Evolutionary conservation across 2,329 filamentous ascomycete species (phyloP).

Genomic region (Claviceps pazoutovae): DNA sequence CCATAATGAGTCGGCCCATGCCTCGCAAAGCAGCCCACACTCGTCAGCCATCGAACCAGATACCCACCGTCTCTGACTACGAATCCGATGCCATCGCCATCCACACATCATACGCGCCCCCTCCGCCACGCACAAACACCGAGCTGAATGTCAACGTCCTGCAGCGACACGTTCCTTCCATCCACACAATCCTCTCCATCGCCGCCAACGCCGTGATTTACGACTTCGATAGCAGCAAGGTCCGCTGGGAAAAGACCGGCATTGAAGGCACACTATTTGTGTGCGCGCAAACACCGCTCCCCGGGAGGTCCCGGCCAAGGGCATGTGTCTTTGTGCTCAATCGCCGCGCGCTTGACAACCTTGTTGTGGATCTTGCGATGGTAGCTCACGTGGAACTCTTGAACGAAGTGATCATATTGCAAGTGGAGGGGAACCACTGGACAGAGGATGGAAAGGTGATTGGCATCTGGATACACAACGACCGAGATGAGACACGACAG

Average conservation of each 20-base stretch:
- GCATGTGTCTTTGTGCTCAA: slow-evolving; percentile 60
- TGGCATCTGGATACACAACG: slow-evolving; percentile 42
- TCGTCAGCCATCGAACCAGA: slow-evolving; percentile 26
- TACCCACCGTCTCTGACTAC: slow-evolving; percentile 41
- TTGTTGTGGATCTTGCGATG: slow-evolving; percentile 49
- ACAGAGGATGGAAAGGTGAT: slow-evolving; percentile 27
- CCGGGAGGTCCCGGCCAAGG: slow-evolving; percentile 21
- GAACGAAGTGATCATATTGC: slow-evolving; percentile 38
- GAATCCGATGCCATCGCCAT: slow-evolving; percentile 46
- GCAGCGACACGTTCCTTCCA: slow-evolving; percentile 62
- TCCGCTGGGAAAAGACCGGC: slow-evolving; percentile 71
- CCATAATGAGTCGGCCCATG: slow-evolving; percentile 29
- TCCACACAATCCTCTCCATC: slow-evolving; percentile 61
- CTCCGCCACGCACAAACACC: slow-evolving; percentile 56
- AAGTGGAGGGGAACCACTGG: slow-evolving; percentile 22
- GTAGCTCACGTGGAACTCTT: slow-evolving; percentile 51
- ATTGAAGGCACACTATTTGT: slow-evolving; percentile 85
- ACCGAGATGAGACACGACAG: slow-evolving; percentile 29
- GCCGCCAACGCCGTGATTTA: slow-evolving; percentile 82
- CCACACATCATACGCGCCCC: slow-evolving; percentile 25
- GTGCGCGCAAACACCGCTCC: slow-evolving; percentile 45
- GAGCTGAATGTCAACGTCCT: slow-evolving; percentile 81
- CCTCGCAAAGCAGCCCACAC: slow-evolving; percentile 27
- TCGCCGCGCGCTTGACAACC: slow-evolving; percentile 55
- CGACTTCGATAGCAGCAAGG: slow-evolving; percentile 50